Conservation (phyloP, 1,284 basidiomycete genomes). For the Irpex rosettiformis region DNA sequence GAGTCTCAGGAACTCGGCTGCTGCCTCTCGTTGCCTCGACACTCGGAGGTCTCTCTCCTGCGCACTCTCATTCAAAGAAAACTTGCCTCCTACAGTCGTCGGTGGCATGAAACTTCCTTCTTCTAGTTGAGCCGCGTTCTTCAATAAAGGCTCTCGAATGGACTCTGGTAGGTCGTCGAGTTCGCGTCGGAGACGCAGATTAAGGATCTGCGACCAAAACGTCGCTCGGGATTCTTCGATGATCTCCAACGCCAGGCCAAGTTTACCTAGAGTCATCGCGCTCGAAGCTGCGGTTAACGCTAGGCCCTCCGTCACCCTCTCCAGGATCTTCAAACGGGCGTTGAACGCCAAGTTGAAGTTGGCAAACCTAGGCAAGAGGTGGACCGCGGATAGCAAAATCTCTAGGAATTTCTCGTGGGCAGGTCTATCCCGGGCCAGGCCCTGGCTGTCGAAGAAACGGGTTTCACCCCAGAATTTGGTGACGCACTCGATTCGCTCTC, state of each 20-base stretch:
- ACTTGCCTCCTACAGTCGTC: not conserved
- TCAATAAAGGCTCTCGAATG: not conserved
- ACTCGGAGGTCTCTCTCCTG: not conserved
- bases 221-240: conserved; percentile 9
- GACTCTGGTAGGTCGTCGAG: conserved; percentile 4
- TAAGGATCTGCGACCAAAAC: conserved; percentile 13
- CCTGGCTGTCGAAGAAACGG: not conserved
- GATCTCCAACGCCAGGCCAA: conserved; percentile 4
- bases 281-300: not conserved
- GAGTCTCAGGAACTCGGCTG: not conserved
- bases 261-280: not conserved
- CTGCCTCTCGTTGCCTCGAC: not conserved
- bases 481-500: not conserved
- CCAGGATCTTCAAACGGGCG: not conserved
- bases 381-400: not conserved
- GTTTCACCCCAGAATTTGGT: not conserved
- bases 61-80: not conserved
- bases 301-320: not conserved
- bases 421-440: not conserved
- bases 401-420: not conserved
- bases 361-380: not conserved
- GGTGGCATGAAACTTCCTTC: not conserved
- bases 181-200: conserved; percentile 4
- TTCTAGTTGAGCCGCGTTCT: not conserved
- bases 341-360: not conserved